Evolutionary conservation across 805 yeast genomes (phyloP).

Genomic region (Ogataea haglerorum): DNA sequence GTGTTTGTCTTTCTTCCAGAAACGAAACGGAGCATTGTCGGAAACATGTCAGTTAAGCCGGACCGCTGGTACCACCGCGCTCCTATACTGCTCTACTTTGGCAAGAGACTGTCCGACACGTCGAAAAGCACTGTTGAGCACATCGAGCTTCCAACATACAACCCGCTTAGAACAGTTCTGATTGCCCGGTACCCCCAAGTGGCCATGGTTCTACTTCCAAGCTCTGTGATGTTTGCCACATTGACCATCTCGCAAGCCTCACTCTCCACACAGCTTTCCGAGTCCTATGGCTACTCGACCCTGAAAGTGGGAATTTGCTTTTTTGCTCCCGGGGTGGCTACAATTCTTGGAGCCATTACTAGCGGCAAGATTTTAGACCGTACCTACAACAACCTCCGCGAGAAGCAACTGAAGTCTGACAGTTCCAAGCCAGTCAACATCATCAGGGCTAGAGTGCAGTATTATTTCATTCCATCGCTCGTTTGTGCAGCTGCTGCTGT

Average conservation of each 20-base stretch:
- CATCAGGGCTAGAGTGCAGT: conserved; percentile 51
- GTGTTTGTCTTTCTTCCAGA: conserved; percentile 58
- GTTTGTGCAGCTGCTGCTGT: conserved; percentile 39
- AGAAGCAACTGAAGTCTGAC: conserved; percentile 26
- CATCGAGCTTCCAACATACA: conserved; percentile 14
- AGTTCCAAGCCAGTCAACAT: conserved; percentile 46
- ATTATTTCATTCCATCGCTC: conserved; percentile 40
- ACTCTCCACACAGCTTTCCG: conserved; percentile 51
- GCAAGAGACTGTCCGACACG: conserved; percentile 31
- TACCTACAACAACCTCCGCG: conserved; percentile 39
- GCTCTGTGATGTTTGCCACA: conserved; percentile 59
- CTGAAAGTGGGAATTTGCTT: conserved; percentile 67
- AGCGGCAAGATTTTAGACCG: conserved; percentile 58
- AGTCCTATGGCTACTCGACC: conserved; percentile 47
- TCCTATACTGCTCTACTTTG: conserved; percentile 38
- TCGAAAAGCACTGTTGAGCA: conserved; percentile 26
- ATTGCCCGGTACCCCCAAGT: conserved; percentile 30
- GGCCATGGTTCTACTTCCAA: conserved; percentile 48
- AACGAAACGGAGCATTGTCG: conserved; percentile 68
- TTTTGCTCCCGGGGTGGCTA: conserved; percentile 69
- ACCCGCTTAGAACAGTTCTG: conserved; percentile 26
- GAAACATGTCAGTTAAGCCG: conserved; percentile 68
- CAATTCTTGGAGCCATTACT: conserved; percentile 55
- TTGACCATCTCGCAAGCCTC: conserved; percentile 74
- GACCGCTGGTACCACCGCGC: conserved; percentile 38